Conservation (phyloP, 805 yeast species). For the Starmerella vaccinii region DNA sequence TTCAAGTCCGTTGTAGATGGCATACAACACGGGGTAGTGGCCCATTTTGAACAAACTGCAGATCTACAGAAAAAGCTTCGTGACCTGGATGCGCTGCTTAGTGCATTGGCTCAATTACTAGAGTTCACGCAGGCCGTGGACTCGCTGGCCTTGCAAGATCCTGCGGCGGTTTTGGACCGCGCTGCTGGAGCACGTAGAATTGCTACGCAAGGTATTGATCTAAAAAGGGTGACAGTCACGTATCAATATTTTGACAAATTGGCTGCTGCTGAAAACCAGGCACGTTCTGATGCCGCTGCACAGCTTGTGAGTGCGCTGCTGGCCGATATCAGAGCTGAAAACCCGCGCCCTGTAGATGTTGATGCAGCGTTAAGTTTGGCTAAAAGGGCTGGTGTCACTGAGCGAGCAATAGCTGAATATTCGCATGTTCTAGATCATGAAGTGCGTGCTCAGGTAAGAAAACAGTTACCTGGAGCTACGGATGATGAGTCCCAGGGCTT, state of each 20-base stretch:
- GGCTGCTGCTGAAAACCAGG: constrained; percentile 18
- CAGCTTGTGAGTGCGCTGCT: neutral
- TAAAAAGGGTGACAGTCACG: constrained; percentile 40
- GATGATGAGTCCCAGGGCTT: constrained; percentile 15
- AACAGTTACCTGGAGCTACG: neutral
- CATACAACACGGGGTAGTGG: constrained; percentile 15
- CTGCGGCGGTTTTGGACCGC: neutral
- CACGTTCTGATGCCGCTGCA: neutral
- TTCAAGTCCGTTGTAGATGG: constrained; percentile 30
- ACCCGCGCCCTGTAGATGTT: constrained; percentile 2
- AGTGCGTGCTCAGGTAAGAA: neutral
- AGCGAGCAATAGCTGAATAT: neutral
- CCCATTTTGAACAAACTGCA: constrained; percentile 14
- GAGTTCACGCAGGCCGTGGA: constrained; percentile 48
- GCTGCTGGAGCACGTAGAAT: neutral
- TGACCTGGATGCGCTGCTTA: constrained; percentile 39
- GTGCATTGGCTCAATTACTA: constrained; percentile 32
- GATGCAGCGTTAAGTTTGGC: neutral
- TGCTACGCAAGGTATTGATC: constrained; percentile 4
- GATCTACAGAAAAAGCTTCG: constrained; percentile 26
- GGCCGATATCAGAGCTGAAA: constrained; percentile 40
- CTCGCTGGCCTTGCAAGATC: constrained; percentile 36
- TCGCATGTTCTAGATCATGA: neutral
- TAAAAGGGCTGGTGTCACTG: neutral
- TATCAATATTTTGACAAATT: constrained; percentile 43